Percentiles rank a stretch among this genome's conserved stretches.
These are phyloP conservation scores for Xylariomycetidae sp. DNA, from an alignment of 2,329 filamentous ascomycete genomes.

Conservation along the genomic window DNA sequence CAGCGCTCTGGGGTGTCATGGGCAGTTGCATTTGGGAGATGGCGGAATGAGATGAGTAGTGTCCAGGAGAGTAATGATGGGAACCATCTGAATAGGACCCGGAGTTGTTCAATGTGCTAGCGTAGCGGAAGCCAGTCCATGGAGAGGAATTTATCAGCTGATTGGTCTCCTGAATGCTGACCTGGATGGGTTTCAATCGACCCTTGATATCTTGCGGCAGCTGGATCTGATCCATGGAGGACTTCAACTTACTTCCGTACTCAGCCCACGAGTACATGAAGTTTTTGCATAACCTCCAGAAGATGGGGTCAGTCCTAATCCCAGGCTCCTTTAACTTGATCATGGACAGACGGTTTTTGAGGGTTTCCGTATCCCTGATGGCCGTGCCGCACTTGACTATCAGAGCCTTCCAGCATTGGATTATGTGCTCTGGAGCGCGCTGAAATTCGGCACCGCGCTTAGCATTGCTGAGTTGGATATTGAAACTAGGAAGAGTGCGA, in stretches of 20 bases:
- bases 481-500: slow-evolving; percentile 65
- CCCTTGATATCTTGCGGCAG: slow-evolving; percentile 64
- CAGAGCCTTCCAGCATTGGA: slow-evolving; percentile 65
- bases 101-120: slow-evolving; percentile 35
- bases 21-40: slow-evolving; percentile 47
- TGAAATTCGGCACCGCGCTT: slow-evolving; percentile 60
- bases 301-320: slow-evolving; percentile 57
- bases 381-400: slow-evolving; percentile 67
- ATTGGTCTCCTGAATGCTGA: slow-evolving; percentile 74
- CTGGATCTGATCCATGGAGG: slow-evolving; percentile 45
- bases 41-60: slow-evolving; percentile 29
- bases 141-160: slow-evolving; percentile 62
- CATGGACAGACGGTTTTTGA: slow-evolving; percentile 67
- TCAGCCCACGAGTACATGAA: slow-evolving; percentile 69
- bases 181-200: slow-evolving; percentile 75
- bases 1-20: slow-evolving; percentile 84
- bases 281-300: slow-evolving; percentile 69
- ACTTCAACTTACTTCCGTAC: slow-evolving; percentile 57
- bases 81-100: slow-evolving; percentile 18
- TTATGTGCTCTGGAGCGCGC: slow-evolving; percentile 53
- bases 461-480: slow-evolving; percentile 59
- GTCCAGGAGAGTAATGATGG: slow-evolving; percentile 25
- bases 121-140: too few relatives aligned
- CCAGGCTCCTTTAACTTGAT: slow-evolving; percentile 84
- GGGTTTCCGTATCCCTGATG: slow-evolving; percentile 66